These are phyloP conservation scores for Neonectria punicea DNA, from an alignment of 2,329 filamentous ascomycete genomes.

Conservation along the genomic window DNA sequence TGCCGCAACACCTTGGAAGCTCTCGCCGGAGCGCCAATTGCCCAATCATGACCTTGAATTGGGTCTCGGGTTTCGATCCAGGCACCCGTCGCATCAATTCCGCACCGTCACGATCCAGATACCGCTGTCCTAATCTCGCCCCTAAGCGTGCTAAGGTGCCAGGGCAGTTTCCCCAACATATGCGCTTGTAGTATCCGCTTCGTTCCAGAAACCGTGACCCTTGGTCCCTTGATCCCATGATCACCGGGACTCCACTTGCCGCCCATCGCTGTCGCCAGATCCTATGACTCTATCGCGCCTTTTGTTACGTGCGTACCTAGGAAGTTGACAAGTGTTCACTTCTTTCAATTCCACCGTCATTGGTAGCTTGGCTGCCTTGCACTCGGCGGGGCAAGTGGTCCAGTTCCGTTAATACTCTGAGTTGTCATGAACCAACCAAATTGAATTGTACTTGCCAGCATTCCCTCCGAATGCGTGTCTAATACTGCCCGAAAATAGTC, in stretches of 20 bases:
- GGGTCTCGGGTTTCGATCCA: not conserved
- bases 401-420: not conserved
- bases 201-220: constrained; percentile 27
- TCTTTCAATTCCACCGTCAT: not conserved
- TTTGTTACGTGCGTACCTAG: not conserved
- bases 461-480: constrained; percentile 2
- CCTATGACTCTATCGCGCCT: constrained; percentile 13
- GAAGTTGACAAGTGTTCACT: constrained; percentile 29
- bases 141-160: not conserved
- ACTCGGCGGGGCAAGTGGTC: not conserved
- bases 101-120: not conserved
- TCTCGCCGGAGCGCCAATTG: constrained; percentile 1
- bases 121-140: constrained; percentile 8
- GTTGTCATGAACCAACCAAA: not conserved
- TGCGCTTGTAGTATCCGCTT: constrained; percentile 14
- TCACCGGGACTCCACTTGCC: constrained; percentile 18
- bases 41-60: constrained; percentile 16
- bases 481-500: not conserved
- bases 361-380: not conserved
- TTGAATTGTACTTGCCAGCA: not conserved
- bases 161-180: constrained; percentile 7
- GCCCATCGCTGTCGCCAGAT: constrained; percentile 11
- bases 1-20: not conserved
- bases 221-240: constrained; percentile 30
- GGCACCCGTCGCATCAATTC: not conserved